Percentiles rank a stretch among this genome's conserved stretches.
These are phyloP conservation scores for Lasiodiplodia theobromae DNA, from an alignment of 2,329 filamentous ascomycete genomes.

Conservation along the genomic window DNA sequence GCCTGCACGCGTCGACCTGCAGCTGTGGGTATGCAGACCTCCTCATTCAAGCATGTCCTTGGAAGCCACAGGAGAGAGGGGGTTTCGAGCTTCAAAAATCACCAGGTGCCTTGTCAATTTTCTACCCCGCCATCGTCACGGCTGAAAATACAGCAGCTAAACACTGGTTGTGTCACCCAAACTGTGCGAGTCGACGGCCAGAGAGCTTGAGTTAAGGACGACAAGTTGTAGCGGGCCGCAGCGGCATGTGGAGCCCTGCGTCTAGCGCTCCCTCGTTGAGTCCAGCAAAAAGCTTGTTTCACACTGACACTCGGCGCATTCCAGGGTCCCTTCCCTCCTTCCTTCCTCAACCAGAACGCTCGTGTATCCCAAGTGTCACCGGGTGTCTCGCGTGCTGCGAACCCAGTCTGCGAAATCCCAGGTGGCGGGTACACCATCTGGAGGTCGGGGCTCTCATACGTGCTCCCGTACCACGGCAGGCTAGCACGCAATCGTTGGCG, in stretches of 20 bases:
- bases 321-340: not conserved
- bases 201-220: too few relatives aligned
- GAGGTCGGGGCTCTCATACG: not conserved
- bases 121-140: too few relatives aligned
- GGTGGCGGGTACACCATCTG: not conserved
- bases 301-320: not conserved
- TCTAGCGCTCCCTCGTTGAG: not conserved
- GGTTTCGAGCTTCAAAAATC: too few relatives aligned
- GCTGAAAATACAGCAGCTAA: too few relatives aligned
- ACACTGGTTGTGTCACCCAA: too few relatives aligned
- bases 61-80: too few relatives aligned
- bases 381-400: too few relatives aligned
- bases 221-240: not conserved
- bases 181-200: too few relatives aligned
- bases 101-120: too few relatives aligned
- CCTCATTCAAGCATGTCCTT: too few relatives aligned
- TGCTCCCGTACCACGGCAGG: not conserved
- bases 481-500: slow-evolving; percentile 23
- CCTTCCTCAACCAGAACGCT: not conserved
- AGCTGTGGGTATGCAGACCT: not conserved
- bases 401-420: not conserved
- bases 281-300: slow-evolving; percentile 6
- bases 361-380: too few relatives aligned
- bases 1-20: slow-evolving; percentile 3
- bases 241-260: not conserved